Conservation (phyloP, 192 early-diverging fungal species). For the Phycomyces nitens region DNA sequence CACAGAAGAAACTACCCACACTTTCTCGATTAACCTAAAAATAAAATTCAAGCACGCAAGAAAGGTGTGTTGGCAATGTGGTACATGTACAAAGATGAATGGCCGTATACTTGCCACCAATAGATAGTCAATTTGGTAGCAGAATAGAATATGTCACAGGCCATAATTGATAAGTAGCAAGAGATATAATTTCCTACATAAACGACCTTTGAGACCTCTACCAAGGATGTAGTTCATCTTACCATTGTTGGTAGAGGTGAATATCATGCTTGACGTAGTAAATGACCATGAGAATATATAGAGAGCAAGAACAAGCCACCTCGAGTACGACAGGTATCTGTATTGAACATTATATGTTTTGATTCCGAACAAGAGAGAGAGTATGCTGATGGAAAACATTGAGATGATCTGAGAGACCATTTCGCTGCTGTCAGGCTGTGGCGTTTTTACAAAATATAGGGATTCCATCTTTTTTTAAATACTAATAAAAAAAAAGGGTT, state of each 20-base stretch:
- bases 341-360: constrained; percentile 23
- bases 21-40: constrained; percentile 20
- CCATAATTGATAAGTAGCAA: constrained; percentile 34
- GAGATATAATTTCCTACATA: constrained; percentile 25
- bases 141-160: constrained; percentile 44
- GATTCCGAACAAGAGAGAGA: constrained; percentile 18
- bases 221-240: too few species aligned
- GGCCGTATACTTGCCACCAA: constrained; percentile 23
- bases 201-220: too few species aligned
- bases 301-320: constrained; percentile 34
- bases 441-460: neutral
- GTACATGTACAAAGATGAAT: neutral
- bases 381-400: constrained; percentile 17
- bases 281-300: constrained; percentile 45
- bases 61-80: too few species aligned
- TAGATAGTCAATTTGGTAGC: constrained; percentile 41
- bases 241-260: constrained; percentile 41
- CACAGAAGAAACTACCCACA: constrained; percentile 16
- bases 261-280: constrained; percentile 31
- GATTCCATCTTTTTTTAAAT: too few species aligned
- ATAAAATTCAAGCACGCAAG: too few species aligned
- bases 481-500: too few species aligned
- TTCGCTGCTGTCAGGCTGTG: constrained; percentile 19
- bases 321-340: constrained; percentile 25
- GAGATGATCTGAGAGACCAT: constrained; percentile 25